These are phyloP conservation scores for Rhododendron williamsianum DNA, from an alignment of 148 eudicot genomes.

Conservation along the genomic window DNA sequence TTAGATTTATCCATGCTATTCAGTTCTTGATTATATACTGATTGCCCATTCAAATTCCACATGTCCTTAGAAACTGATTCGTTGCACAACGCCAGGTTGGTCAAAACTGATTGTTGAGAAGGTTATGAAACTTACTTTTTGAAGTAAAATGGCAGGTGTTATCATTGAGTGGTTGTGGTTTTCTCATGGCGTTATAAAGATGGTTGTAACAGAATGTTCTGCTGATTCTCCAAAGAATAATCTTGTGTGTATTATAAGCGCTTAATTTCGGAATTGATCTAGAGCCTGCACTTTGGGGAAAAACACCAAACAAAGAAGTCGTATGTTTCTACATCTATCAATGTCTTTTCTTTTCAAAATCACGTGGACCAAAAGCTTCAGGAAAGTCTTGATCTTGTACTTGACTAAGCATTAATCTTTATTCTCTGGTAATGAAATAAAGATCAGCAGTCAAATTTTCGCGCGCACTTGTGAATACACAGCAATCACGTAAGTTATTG, in stretches of 20 bases:
- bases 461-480: not conserved
- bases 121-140: not conserved
- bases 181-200: not conserved
- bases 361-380: not conserved
- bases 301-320: not conserved
- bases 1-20: not conserved
- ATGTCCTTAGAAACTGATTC: conserved; percentile 1
- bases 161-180: not conserved
- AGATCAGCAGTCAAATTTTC: not conserved
- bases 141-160: not conserved
- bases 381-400: not conserved
- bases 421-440: not conserved
- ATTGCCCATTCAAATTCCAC: not conserved
- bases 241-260: not conserved
- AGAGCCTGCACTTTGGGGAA: not conserved
- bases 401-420: not conserved
- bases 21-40: not conserved
- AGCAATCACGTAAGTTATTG: not conserved
- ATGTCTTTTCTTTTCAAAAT: not conserved
- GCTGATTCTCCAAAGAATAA: not conserved
- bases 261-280: not conserved
- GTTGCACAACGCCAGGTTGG: not conserved
- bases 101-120: not conserved
- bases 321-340: not conserved
- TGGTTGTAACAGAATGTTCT: not conserved